Base-by-base conservation (phyloP, 2,329 filamentous ascomycete genomes). In the Fusarium vanettenii region DNA sequence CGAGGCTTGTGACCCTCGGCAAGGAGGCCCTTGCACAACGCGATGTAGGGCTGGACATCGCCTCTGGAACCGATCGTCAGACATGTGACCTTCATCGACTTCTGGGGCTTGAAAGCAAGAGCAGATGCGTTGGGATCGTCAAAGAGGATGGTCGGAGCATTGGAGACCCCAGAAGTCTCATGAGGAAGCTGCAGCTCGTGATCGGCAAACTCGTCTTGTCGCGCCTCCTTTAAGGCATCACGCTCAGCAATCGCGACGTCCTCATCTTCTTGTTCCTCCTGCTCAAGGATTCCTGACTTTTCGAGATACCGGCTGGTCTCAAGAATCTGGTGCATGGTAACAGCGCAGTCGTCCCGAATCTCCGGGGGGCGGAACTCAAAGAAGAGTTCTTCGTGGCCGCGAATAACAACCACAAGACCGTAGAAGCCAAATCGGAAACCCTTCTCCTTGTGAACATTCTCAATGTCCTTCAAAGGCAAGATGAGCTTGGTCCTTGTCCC, bases 41-140 rank as follows among this genome's bases (percentile, higher is more conserved):
- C 95, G 81, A 99, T 98, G 81, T 98, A 99, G 1, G 97, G 97
- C 81, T 99, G 97, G 5, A 99, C 96, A 81, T 99, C 97, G 27
- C 97, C 97, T 69, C 97, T 90, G 14, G 96, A 98, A 18, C 97
- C 97, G 72, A 99, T 99, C 0, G 97, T 99, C 41, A 99, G 86
- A 81, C 97, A 99, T 2, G 96, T 98, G 69, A 99, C 93, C 22
- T 88, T 92, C 81, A 99, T 86, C 3, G 95, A 87, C 76, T 94
- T 88, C 2, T 91, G 85, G 0, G 97, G 96, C 83, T 97, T 98
- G 85, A 98, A 97, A 76, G 97, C 95, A 72, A 98, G 88, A 67
- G 98, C 93, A 0, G 95, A 98, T 6, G 94, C 94, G 75, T 92
- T 92, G 10, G 94, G 92, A 78, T 98, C 96, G 79, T 98, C 97